Conservation (phyloP, 805 yeast species). For the Saturnispora sanitii region DNA sequence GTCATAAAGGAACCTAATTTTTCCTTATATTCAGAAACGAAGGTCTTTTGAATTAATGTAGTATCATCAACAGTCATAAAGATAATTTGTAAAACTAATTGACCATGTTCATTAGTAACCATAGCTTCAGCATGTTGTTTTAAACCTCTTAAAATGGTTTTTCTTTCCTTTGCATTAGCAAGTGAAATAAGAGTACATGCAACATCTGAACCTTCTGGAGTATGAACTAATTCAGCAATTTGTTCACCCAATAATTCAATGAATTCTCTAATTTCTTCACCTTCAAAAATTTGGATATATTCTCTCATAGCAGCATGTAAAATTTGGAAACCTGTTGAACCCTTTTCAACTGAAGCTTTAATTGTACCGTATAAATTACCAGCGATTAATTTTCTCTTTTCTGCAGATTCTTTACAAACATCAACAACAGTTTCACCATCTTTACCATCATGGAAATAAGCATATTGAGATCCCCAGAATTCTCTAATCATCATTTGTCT, state of each 20-base stretch:
- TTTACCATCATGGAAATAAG: conserved; percentile 74
- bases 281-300: conserved; percentile 62
- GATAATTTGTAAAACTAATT: conserved; percentile 64
- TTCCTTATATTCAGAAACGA: conserved; percentile 48
- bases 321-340: conserved; percentile 92
- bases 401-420: conserved; percentile 56
- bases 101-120: conserved; percentile 80
- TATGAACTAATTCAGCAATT: conserved; percentile 89
- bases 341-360: conserved; percentile 85
- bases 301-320: conserved; percentile 95
- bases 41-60: conserved; percentile 65
- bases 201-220: conserved; percentile 89
- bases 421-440: conserved; percentile 54
- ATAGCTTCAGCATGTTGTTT: conserved; percentile 68
- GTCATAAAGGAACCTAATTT: conserved; percentile 44
- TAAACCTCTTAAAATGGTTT: conserved; percentile 58
- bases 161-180: conserved; percentile 90
- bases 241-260: conserved; percentile 79
- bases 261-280: conserved; percentile 65
- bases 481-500: conserved; percentile 87
- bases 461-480: conserved; percentile 94
- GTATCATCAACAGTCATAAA: conserved; percentile 92
- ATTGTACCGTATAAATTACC: conserved; percentile 74
- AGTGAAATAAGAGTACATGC: conserved; percentile 71
- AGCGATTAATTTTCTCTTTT: conserved; percentile 67